A percentile compares a stretch with the other conserved stretches of the same genome.
phyloP scores from a whole-genome alignment of 495 filamentous ascomycete species.

The Bacidia gigantensis region DNA sequence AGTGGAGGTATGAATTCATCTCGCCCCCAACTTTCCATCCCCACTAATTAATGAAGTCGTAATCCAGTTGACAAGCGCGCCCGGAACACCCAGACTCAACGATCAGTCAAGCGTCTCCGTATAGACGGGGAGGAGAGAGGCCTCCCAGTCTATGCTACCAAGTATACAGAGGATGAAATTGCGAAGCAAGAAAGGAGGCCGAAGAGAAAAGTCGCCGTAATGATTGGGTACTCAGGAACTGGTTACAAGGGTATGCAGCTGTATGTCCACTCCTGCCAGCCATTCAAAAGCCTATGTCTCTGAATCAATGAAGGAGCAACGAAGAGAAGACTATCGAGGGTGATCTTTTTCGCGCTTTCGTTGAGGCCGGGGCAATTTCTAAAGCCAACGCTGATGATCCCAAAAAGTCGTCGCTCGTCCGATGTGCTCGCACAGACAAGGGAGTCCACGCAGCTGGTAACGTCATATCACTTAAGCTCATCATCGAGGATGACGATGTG shows the following conservation, averaged over 20 bases:
- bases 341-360: conserved; percentile 85
- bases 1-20: conserved; percentile 42
- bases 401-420: conserved; percentile 85
- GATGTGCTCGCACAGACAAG: conserved; percentile 93
- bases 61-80: conserved; percentile 49
- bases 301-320: conserved; percentile 24
- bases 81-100: conserved; percentile 38
- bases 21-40: conserved; percentile 12
- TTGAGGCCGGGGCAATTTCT: conserved; percentile 81
- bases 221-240: conserved; percentile 92
- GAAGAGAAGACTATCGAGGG: conserved; percentile 89
- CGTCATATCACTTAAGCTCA: conserved; percentile 87
- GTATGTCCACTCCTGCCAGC: conserved; percentile 21
- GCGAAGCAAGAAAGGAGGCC: conserved; percentile 70
- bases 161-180: conserved; percentile 66
- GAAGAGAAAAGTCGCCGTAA: conserved; percentile 87
- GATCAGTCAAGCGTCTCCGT: conserved; percentile 45
- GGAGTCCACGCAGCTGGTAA: conserved; percentile 96
- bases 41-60: conserved; percentile 51
- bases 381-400: conserved; percentile 94
- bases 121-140: conserved; percentile 30
- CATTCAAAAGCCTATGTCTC: background rate
- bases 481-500: conserved; percentile 78
- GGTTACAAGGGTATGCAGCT: conserved; percentile 97
- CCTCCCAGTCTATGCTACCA: conserved; percentile 36